Evolutionary conservation across 345 rosid genomes (phyloP).

Genomic region (Eucalyptus guilfoylei): DNA sequence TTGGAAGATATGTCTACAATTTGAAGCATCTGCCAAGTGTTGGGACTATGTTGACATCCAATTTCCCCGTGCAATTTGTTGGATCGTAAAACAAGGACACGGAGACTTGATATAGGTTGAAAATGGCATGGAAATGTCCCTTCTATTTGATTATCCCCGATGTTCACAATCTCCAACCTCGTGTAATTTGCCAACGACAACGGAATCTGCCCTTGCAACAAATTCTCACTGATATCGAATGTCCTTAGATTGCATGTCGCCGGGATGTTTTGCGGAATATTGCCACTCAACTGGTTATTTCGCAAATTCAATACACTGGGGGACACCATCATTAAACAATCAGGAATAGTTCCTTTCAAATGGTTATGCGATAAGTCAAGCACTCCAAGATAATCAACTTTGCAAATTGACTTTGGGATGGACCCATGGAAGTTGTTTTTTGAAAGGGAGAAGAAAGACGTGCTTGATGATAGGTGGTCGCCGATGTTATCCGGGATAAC

Average conservation of each 20-base stretch:
- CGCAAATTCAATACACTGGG: rapidly evolving
- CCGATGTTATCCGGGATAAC: neutral
- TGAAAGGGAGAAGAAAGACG: neutral
- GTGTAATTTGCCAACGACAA: neutral
- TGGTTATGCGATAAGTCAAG: no score
- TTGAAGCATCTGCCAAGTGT: conserved; percentile 13
- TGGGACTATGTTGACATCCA: neutral
- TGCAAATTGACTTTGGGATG: no score
- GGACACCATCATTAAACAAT: no score
- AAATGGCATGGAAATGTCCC: neutral
- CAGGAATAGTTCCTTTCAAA: no score
- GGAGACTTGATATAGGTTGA: no score
- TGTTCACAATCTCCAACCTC: neutral
- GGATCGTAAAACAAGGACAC: conserved; percentile 12
- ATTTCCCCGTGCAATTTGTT: conserved; percentile 1
- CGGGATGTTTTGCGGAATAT: no score
- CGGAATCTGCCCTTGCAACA: no score
- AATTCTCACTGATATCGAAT: no score
- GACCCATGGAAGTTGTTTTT: neutral
- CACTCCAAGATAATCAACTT: rapidly evolving
- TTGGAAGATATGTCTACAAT: conserved; percentile 27
- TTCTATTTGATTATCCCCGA: neutral
- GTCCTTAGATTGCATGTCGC: no score
- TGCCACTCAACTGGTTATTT: no score
- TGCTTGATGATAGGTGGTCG: no score